phyloP scores from a whole-genome alignment of 2,329 filamentous ascomycete genomes.

The Arachnomyces sp. region DNA sequence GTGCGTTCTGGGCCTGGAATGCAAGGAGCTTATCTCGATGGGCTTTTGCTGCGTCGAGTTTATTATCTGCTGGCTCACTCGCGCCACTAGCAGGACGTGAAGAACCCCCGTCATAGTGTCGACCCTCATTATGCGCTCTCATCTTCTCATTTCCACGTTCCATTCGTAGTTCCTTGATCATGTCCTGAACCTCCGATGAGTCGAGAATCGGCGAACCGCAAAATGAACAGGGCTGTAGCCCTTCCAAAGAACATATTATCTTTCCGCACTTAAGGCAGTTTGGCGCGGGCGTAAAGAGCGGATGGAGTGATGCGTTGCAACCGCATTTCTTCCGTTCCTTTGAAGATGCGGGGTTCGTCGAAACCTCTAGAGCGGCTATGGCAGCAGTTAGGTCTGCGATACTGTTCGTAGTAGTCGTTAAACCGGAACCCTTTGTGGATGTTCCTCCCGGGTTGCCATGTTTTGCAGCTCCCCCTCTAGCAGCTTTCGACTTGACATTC shows the following conservation, averaged over 20 bases:
- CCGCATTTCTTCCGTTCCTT: constrained; percentile 61
- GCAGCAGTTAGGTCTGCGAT: constrained; percentile 58
- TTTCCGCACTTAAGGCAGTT: constrained; percentile 92
- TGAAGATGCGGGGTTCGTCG: constrained; percentile 69
- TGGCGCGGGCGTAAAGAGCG: constrained; percentile 79
- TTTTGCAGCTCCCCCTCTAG: constrained; percentile 32
- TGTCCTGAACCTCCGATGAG: constrained; percentile 65
- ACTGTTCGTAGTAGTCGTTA: constrained; percentile 39
- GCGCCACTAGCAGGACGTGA: constrained; percentile 20
- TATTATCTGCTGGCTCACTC: constrained; percentile 36
- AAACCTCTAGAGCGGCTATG: constrained; percentile 82
- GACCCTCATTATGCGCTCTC: constrained; percentile 61
- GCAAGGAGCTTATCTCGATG: constrained; percentile 73
- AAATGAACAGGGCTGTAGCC: constrained; percentile 86
- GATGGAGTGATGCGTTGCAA: constrained; percentile 81
- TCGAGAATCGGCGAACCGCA: constrained; percentile 69
- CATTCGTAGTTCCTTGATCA: constrained; percentile 73
- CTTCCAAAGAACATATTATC: constrained; percentile 89
- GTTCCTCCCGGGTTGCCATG: constrained; percentile 71
- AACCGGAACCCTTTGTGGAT: constrained; percentile 52
- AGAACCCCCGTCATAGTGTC: constrained; percentile 33
- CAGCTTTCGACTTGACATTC: constrained; percentile 51
- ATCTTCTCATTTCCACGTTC: constrained; percentile 83
- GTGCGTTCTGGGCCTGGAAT: constrained; percentile 80
- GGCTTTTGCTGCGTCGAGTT: constrained; percentile 60